Evolutionary conservation across 306 rosid genomes (phyloP).

Genomic region (Vigna reflexopilosa): DNA sequence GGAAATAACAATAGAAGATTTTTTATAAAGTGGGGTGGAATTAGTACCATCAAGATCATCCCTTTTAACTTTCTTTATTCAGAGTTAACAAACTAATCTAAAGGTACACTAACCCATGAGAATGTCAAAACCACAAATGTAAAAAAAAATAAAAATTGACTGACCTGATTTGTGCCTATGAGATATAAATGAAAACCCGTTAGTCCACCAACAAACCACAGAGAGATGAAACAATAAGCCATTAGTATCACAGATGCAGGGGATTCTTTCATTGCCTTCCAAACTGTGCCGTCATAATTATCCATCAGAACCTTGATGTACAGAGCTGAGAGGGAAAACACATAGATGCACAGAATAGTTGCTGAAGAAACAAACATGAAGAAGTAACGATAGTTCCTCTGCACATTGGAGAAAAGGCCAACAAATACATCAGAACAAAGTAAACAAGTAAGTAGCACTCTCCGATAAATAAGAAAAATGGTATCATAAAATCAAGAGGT

Average conservation of each 20-base stretch:
- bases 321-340: constrained; percentile 81
- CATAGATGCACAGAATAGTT: constrained; percentile 85
- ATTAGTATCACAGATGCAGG: constrained; percentile 86
- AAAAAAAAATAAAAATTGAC: constrained; percentile 46
- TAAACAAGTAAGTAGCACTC: constrained; percentile 37
- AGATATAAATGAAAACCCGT: constrained; percentile 94
- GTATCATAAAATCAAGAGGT: constrained; percentile 4
- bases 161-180: constrained; percentile 87
- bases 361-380: constrained; percentile 90
- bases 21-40: background rate
- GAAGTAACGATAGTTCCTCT: constrained; percentile 90
- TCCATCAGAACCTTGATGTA: constrained; percentile 88
- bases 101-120: background rate
- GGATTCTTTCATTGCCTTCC: constrained; percentile 92
- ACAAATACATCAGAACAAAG: constrained; percentile 38
- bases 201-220: constrained; percentile 97
- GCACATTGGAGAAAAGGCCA: constrained; percentile 49
- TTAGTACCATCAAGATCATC: constrained; percentile 15
- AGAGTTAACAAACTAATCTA: background rate
- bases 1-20: constrained; percentile 9
- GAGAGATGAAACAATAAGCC: constrained; percentile 81
- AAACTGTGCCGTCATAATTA: constrained; percentile 65
- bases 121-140: constrained; percentile 41
- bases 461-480: constrained; percentile 22
- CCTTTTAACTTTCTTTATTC: constrained; percentile 4